phyloP scores from a whole-genome alignment of 2,329 filamentous ascomycete species.

The Trichophyton mentagrophytes region DNA sequence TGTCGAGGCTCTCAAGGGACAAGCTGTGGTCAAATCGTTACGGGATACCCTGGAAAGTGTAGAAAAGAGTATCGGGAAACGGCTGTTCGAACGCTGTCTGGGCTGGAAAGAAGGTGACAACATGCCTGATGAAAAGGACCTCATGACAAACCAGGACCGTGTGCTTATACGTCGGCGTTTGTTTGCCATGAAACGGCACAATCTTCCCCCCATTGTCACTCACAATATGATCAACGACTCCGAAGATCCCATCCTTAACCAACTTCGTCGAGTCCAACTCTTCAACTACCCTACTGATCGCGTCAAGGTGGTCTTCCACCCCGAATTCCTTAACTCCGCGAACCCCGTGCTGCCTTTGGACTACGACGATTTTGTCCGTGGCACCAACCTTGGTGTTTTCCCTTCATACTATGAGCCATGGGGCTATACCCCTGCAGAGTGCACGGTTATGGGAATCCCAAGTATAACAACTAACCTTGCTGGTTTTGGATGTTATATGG shows the following conservation, averaged over 20 bases:
- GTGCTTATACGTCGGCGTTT: slow-evolving; percentile 81
- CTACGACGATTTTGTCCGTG: slow-evolving; percentile 96
- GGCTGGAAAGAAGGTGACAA: slow-evolving; percentile 92
- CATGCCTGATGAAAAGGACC: slow-evolving; percentile 90
- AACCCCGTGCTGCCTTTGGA: slow-evolving; percentile 92
- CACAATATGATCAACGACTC: slow-evolving; percentile 96
- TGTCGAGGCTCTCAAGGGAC: slow-evolving; percentile 88
- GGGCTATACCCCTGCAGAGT: slow-evolving; percentile 97
- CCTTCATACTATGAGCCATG: slow-evolving; percentile 98
- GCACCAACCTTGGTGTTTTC: slow-evolving; percentile 91
- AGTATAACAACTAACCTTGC: slow-evolving; percentile 97
- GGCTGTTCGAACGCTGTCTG: slow-evolving; percentile 86
- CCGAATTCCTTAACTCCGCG: slow-evolving; percentile 89
- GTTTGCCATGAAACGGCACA: slow-evolving; percentile 91
- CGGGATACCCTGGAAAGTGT: slow-evolving; percentile 88
- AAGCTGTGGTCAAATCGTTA: slow-evolving; percentile 93
- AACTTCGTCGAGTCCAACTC: slow-evolving; percentile 86
- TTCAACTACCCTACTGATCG: slow-evolving; percentile 93
- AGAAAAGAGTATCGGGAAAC: slow-evolving; percentile 79
- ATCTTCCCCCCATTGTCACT: slow-evolving; percentile 86
- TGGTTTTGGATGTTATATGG: slow-evolving; percentile 98
- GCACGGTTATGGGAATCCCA: slow-evolving; percentile 96
- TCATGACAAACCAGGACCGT: slow-evolving; percentile 83
- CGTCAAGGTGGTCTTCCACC: slow-evolving; percentile 96
- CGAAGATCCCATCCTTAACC: slow-evolving; percentile 89